Evolutionary conservation across 2,329 filamentous ascomycete species (phyloP).

Genomic region (Stromatinia cepivora): DNA sequence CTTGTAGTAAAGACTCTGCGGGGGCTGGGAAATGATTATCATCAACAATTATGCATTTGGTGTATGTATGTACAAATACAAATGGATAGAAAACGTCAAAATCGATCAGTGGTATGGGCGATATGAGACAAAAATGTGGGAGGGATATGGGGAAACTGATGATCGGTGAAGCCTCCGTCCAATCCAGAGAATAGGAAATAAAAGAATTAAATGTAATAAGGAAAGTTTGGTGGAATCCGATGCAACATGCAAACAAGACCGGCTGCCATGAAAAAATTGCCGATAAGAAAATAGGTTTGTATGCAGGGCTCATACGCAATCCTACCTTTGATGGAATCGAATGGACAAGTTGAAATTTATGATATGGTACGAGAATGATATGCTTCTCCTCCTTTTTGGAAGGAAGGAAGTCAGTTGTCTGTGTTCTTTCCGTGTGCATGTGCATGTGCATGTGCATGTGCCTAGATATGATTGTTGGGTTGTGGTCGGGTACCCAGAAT

Average conservation of each 20-base stretch:
- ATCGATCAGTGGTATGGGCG: slow-evolving; percentile 3
- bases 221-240: not conserved
- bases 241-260: slow-evolving; percentile 2
- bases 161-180: slow-evolving; percentile 13
- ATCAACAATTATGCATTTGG: slow-evolving; percentile 16
- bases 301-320: slow-evolving; percentile 3
- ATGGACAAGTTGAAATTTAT: not conserved
- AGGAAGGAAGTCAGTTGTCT: not conserved
- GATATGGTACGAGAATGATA: not conserved
- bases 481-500: slow-evolving; percentile 1
- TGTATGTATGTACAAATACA: slow-evolving; percentile 14
- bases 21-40: slow-evolving; percentile 16
- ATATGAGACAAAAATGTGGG: slow-evolving; percentile 1
- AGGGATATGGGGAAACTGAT: slow-evolving; percentile 15
- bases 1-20: slow-evolving; percentile 20
- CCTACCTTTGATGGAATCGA: slow-evolving; percentile 9
- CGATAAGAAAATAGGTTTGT: slow-evolving; percentile 14
- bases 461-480: slow-evolving; percentile 12
- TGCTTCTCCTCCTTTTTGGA: not conserved
- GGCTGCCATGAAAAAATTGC: not conserved
- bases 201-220: not conserved
- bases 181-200: slow-evolving; percentile 2
- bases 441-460: not conserved
- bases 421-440: not conserved
- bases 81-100: slow-evolving; percentile 1